These are phyloP conservation scores for Raphanus raphanistrum DNA, from an alignment of 345 rosid species.

Conservation along the genomic window DNA sequence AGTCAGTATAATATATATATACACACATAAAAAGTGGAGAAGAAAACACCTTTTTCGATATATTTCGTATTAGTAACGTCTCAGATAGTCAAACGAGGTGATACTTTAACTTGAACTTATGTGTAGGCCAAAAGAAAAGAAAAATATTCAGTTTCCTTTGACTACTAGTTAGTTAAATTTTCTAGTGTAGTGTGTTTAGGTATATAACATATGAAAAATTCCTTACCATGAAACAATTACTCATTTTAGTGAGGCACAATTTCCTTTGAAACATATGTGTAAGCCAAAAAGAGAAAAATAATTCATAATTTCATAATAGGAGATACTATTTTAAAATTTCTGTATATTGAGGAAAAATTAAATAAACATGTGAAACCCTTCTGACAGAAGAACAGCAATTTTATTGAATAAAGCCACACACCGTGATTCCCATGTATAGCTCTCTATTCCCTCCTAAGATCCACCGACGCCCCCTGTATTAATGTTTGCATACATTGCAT, in stretches of 20 bases:
- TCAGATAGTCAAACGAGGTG: slow-evolving; percentile 16
- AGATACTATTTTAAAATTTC: not conserved
- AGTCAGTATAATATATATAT: not conserved
- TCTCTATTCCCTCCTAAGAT: slow-evolving; percentile 22
- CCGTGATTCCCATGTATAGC: slow-evolving; percentile 32
- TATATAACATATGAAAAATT: not conserved
- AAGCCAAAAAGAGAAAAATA: not conserved
- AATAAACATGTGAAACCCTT: slow-evolving; percentile 25
- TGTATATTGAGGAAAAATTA: not conserved
- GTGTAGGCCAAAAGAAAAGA: slow-evolving; percentile 6
- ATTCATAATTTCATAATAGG: not conserved
- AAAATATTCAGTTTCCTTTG: not conserved
- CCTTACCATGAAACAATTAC: not conserved
- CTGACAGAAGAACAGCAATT: slow-evolving; percentile 30
- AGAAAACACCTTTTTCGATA: not conserved
- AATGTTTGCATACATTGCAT: slow-evolving; percentile 2
- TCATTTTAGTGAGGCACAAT: not conserved
- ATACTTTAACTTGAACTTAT: slow-evolving; percentile 13
- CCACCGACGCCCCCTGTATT: slow-evolving; percentile 33
- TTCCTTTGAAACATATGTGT: not conserved
- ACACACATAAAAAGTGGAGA: not conserved
- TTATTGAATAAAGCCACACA: slow-evolving; percentile 25
- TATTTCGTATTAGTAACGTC: slow-evolving; percentile 27
- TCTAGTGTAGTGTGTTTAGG: not conserved
- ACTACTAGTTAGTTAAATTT: not conserved